Base-by-base conservation (phyloP, 1,139 yeast species). In the Hyphopichia khmerensis region DNA sequence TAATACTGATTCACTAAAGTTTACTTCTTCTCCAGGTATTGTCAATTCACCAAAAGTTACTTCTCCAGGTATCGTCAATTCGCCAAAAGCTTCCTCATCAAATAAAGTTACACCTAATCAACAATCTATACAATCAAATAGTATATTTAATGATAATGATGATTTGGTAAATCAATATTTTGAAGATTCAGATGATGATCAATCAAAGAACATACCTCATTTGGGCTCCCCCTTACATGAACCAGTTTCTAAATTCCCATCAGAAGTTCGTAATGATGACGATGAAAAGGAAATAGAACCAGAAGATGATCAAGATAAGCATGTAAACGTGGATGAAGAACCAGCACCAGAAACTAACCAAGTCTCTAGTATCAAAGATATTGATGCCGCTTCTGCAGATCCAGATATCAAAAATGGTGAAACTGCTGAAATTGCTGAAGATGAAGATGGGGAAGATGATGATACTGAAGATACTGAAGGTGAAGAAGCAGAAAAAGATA, bases 401-500 rank as follows among this genome's bases (percentile, higher is more conserved):
- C n/a, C n/a, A n/a, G n/a, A n/a, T n/a, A n/a, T n/a, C n/a, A n/a
- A n/a, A n/a, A n/a, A n/a, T n/a, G n/a, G n/a, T n/a, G n/a, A n/a
- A n/a, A n/a, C n/a, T n/a, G n/a, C n/a, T n/a, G n/a, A n/a, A n/a
- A n/a, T n/a, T n/a, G n/a, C n/a, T n/a, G n/a, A n/a, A n/a, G n/a
- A n/a, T n/a, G n/a, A n/a, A n/a, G n/a, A 21, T 21, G 24, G 24
- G 5, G 8, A 21, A 21, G 29, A 26, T 7, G 29, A 26, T 26
- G 13, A 26, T 7, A 13, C 11, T 9, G 29, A 26, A 26, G 29
- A 7, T 4, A 26, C 11, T 9, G 29, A 26, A 26, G 29, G 29
- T 11, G 29, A 26, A 30, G 38, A 35, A 5, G 38, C 41, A n/a
- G 40, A 37, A 24, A 21, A 27, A 26, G 30, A 34, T 19, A 35